Conservation (phyloP, 345 rosid genomes). For the Ceriops zippeliana region DNA sequence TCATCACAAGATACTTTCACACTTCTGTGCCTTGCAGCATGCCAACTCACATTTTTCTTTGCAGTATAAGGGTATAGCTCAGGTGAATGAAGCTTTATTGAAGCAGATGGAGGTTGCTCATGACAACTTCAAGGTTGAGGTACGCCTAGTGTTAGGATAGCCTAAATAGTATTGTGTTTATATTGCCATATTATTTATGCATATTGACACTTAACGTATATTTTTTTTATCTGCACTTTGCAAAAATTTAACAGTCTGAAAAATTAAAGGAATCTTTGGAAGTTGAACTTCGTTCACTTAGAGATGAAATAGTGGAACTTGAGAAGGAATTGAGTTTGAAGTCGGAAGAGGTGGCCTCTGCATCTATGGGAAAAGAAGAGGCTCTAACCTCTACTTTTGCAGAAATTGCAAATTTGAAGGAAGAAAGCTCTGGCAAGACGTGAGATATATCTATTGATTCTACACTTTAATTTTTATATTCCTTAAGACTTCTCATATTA, state of each 20-base stretch:
- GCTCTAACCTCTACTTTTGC: conserved; percentile 60
- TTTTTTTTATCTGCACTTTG: neutral
- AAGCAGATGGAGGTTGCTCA: conserved; percentile 92
- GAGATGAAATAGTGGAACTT: conserved; percentile 66
- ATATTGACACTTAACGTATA: neutral
- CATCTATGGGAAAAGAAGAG: conserved; percentile 63
- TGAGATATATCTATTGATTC: conserved; percentile 21
- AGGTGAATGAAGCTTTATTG: conserved; percentile 82
- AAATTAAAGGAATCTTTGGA: conserved; percentile 61
- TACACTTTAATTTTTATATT: conserved; percentile 5
- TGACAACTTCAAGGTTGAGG: conserved; percentile 78
- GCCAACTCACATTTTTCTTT: conserved; percentile 16
- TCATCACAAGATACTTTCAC: conserved; percentile 6
- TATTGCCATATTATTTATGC: neutral
- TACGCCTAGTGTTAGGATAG: conserved; percentile 21
- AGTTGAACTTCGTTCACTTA: conserved; percentile 63
- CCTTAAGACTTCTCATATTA: conserved; percentile 14
- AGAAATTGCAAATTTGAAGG: conserved; percentile 66
- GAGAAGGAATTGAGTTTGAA: conserved; percentile 63
- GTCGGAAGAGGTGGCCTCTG: conserved; percentile 62
- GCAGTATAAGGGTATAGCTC: conserved; percentile 93
- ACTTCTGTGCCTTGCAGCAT: neutral
- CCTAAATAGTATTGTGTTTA: neutral
- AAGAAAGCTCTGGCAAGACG: conserved; percentile 62
- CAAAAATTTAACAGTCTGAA: conserved; percentile 50